Evolutionary conservation across 1,139 yeast genomes (phyloP).

Genomic region (Suhomyces wounanorum): DNA sequence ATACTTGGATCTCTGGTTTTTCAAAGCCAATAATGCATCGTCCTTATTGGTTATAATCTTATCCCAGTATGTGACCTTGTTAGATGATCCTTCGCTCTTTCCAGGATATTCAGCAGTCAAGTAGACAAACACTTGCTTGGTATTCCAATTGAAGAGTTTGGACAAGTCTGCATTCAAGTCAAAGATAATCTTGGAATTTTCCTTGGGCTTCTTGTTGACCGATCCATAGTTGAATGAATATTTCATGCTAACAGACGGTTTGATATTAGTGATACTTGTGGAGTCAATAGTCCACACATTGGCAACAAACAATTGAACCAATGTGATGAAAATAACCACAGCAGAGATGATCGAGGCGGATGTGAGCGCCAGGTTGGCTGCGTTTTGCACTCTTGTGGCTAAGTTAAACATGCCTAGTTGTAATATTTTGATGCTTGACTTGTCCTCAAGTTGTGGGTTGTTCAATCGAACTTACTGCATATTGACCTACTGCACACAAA

Average conservation of each 20-base stretch:
- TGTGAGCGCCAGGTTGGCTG: conserved; percentile 59
- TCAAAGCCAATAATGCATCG: conserved; percentile 58
- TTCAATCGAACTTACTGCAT: too few relatives aligned
- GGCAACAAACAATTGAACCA: conserved; percentile 47
- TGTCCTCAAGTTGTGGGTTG: background rate
- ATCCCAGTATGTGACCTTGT: conserved; percentile 90
- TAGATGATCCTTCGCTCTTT: conserved; percentile 47
- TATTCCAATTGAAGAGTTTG: conserved; percentile 92
- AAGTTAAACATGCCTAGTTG: conserved; percentile 39
- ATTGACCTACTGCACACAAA: too few relatives aligned
- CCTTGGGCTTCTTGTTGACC: conserved; percentile 68
- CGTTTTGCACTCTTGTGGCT: conserved; percentile 49
- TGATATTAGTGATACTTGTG: conserved; percentile 41
- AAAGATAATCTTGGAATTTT: conserved; percentile 70
- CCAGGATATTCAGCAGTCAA: conserved; percentile 88
- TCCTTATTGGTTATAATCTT: conserved; percentile 62
- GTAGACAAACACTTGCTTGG: conserved; percentile 90
- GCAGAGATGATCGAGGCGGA: conserved; percentile 49
- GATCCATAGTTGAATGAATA: conserved; percentile 78
- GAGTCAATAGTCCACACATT: conserved; percentile 49
- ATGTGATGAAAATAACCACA: conserved; percentile 49
- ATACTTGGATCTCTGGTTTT: conserved; percentile 67
- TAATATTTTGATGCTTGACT: background rate
- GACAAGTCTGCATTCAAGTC: conserved; percentile 68
- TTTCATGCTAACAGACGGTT: conserved; percentile 50